Percentiles rank a stretch among this genome's conserved stretches.
phyloP scores from a whole-genome alignment of 495 filamentous ascomycete genomes.

The Aspergillus cavernicola region DNA sequence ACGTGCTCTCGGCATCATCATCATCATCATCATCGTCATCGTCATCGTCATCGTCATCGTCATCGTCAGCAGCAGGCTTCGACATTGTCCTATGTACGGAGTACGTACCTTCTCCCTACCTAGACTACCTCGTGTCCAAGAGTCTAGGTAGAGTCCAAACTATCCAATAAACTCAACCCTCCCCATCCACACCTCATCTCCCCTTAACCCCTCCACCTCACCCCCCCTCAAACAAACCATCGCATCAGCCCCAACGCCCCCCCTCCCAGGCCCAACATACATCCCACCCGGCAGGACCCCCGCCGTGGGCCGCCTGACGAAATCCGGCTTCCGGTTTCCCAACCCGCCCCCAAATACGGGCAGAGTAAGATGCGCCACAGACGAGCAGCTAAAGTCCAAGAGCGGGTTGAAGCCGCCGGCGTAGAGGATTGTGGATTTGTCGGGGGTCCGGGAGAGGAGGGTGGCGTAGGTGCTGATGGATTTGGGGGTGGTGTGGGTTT shows the following conservation, averaged over 20 bases:
- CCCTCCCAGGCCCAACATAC: slow-evolving; percentile 13
- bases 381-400: slow-evolving; percentile 32
- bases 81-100: no score
- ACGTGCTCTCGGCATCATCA: no score
- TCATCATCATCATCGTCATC: no score
- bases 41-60: no score
- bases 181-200: slow-evolving; percentile 22
- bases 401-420: slow-evolving; percentile 25
- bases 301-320: slow-evolving; percentile 27
- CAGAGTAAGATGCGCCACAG: slow-evolving; percentile 19
- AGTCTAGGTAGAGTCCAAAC: no score
- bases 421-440: slow-evolving; percentile 37
- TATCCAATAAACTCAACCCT: slow-evolving; percentile 13
- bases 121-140: no score
- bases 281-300: slow-evolving; percentile 15
- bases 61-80: no score
- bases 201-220: slow-evolving; percentile 21
- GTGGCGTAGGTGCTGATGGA: slow-evolving; percentile 38
- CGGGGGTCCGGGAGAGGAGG: slow-evolving; percentile 29
- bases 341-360: slow-evolving; percentile 23
- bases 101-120: no score
- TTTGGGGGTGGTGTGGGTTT: slow-evolving; percentile 25
- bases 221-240: slow-evolving; percentile 25
- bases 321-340: slow-evolving; percentile 18
- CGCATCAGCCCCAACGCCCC: slow-evolving; percentile 16